Evolutionary conservation across 768 basidiomycete genomes (phyloP).

Genomic region (Mycena epipterygia): DNA sequence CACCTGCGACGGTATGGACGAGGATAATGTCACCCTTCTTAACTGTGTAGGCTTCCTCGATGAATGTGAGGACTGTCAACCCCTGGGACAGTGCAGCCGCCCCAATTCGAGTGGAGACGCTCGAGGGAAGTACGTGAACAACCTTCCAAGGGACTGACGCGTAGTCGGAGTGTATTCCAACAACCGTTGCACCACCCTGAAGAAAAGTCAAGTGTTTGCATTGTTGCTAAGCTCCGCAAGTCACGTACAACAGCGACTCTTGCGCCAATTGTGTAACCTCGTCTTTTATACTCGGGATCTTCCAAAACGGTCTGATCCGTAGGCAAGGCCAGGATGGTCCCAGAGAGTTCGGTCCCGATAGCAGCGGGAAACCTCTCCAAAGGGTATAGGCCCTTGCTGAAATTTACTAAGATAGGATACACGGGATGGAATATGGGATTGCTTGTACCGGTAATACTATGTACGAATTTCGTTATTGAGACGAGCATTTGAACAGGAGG

Average conservation of each 20-base stretch:
- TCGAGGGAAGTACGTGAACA: conserved; percentile 74
- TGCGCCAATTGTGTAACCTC: conserved; percentile 75
- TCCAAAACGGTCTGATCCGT: conserved; percentile 71
- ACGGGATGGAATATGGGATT: background rate
- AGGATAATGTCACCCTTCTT: conserved; percentile 85
- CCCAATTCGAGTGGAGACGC: conserved; percentile 70
- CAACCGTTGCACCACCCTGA: conserved; percentile 19
- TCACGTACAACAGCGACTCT: conserved; percentile 78
- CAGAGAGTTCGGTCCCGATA: conserved; percentile 85
- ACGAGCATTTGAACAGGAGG: background rate
- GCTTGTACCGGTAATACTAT: background rate
- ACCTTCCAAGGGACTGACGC: conserved; percentile 60
- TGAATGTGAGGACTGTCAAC: conserved; percentile 81
- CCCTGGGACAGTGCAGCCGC: conserved; percentile 82
- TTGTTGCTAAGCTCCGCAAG: too few species aligned
- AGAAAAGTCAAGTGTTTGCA: background rate
- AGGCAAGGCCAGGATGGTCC: conserved; percentile 81
- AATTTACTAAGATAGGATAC: conserved; percentile 1
- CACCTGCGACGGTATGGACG: conserved; percentile 94
- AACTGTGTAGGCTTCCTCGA: conserved; percentile 89
- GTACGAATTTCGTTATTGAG: background rate
- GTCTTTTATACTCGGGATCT: conserved; percentile 72
- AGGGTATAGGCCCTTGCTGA: conserved; percentile 76
- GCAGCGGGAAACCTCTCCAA: conserved; percentile 69
- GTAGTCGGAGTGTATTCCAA: conserved; percentile 28